These are phyloP conservation scores for Trichosporon ovoides DNA, from an alignment of 1,284 basidiomycete genomes.

Conservation along the genomic window DNA sequence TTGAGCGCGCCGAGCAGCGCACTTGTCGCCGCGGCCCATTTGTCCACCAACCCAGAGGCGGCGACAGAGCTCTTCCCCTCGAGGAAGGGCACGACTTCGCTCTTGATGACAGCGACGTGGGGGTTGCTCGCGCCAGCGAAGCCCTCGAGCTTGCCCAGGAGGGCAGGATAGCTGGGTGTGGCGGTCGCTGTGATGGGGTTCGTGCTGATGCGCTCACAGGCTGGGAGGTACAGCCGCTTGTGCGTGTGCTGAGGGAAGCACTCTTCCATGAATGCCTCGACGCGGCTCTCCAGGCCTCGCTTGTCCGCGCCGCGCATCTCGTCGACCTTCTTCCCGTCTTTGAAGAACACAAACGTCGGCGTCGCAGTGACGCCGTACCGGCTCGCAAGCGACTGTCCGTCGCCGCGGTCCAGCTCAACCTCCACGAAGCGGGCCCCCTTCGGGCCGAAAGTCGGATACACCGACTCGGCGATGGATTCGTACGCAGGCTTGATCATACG, in stretches of 20 bases:
- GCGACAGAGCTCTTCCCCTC: constrained; percentile 51
- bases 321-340: constrained; percentile 67
- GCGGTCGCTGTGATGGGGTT: constrained; percentile 71
- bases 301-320: constrained; percentile 65
- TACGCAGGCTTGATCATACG: constrained; percentile 61
- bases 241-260: constrained; percentile 60
- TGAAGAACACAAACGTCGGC: constrained; percentile 79
- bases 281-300: constrained; percentile 32
- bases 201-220: constrained; percentile 61
- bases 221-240: constrained; percentile 58
- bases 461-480: constrained; percentile 44
- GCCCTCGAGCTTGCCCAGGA: constrained; percentile 60
- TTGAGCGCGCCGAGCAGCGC: constrained; percentile 55
- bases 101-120: constrained; percentile 53
- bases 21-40: constrained; percentile 55
- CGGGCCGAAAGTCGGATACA: constrained; percentile 29
- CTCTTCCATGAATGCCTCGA: constrained; percentile 53
- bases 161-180: constrained; percentile 62
- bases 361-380: constrained; percentile 69
- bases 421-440: constrained; percentile 61
- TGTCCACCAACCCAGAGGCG: constrained; percentile 26
- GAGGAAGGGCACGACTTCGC: constrained; percentile 61
- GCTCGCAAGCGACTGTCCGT: constrained; percentile 58
- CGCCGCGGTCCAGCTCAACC: constrained; percentile 67
- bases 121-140: constrained; percentile 49